Evolutionary conservation across 768 basidiomycete genomes (phyloP), one percentile per base, ranked within the genome.

Genomic region (Mycena haematopus): DNA sequence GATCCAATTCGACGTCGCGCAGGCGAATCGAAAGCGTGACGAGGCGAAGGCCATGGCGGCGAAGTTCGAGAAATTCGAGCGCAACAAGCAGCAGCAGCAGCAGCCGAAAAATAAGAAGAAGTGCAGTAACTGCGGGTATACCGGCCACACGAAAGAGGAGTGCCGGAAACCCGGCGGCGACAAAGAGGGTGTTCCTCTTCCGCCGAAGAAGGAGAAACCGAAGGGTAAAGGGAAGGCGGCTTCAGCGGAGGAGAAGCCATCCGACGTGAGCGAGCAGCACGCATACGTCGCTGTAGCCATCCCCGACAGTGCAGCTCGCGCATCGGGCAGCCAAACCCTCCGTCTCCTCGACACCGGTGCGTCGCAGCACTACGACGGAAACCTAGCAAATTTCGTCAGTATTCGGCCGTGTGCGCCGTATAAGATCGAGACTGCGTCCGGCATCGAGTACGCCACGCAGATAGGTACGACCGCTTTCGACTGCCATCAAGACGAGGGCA

Each of bases 181-280:
- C 36, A 38, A 8, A 22, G 52, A 52, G 25, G 52, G 51, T n/a
- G 19, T 52, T 17, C 51, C 31, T 1, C 31, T 52, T 9, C 50
- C 31, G 31, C n/a, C 9, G 24, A 52, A 24, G 52, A 53, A 47
- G 21, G 50, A 46, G 19, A 2, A 3, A 6, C 24, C 19, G 24
- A 42, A 52, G 38, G 52, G 52, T 14, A 52, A 47, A 53, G 52
- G 50, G 25, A 60, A 60, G 52, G 59, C 59, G n/a, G 58, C 51
- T n/a, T 40, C 59, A 6, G 59, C 49, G 3, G 33, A 60, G 56
- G 45, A 57, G 1, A 46, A 46, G 29, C 31, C 55, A 21, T 19
- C 42, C 44, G 56, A 46, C 2, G 56, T 45, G 29, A 57, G 33
- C 54, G 54, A 56, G 29, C 25, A 45, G 3, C 54, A n/a, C n/a